phyloP scores from a whole-genome alignment of 306 rosid genomes.

The Pterocarpus santalinus region DNA sequence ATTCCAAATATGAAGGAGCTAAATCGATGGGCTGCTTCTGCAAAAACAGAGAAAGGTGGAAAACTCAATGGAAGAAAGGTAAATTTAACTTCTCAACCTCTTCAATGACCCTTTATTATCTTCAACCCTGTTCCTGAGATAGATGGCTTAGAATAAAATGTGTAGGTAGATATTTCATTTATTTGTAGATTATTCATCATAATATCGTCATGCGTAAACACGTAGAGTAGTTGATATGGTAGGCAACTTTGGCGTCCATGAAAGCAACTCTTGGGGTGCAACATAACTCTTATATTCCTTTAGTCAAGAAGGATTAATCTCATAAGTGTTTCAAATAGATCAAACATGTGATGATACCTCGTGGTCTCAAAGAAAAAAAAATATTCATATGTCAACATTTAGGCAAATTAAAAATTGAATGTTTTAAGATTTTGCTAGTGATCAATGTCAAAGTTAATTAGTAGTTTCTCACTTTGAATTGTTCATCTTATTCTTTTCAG shows the following conservation, averaged over 20 bases:
- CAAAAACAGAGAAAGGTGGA: constrained; percentile 78
- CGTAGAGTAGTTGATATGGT: too few species aligned
- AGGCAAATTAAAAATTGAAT: too few species aligned
- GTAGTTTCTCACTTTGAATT: not conserved
- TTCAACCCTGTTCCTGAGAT: not conserved
- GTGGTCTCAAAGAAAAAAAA: too few species aligned
- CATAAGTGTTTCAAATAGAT: too few species aligned
- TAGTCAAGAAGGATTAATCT: too few species aligned
- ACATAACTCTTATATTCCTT: too few species aligned
- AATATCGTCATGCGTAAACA: too few species aligned
- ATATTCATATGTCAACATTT: too few species aligned
- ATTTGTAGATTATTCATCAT: too few species aligned
- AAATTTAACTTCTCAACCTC: not conserved
- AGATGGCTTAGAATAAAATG: not conserved
- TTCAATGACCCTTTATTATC: not conserved
- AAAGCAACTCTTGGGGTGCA: too few species aligned
- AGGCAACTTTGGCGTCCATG: too few species aligned
- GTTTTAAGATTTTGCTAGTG: not conserved
- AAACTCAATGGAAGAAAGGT: constrained; percentile 77
- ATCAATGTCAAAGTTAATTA: not conserved
- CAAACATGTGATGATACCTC: too few species aligned
- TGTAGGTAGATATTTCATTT: not conserved
- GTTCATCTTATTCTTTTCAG: constrained; percentile 50
- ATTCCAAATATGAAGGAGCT: constrained; percentile 90
- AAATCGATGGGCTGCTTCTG: constrained; percentile 83